These are phyloP conservation scores for Sanghuangporus weigelae DNA, from an alignment of 1,284 basidiomycete genomes.

Conservation along the genomic window DNA sequence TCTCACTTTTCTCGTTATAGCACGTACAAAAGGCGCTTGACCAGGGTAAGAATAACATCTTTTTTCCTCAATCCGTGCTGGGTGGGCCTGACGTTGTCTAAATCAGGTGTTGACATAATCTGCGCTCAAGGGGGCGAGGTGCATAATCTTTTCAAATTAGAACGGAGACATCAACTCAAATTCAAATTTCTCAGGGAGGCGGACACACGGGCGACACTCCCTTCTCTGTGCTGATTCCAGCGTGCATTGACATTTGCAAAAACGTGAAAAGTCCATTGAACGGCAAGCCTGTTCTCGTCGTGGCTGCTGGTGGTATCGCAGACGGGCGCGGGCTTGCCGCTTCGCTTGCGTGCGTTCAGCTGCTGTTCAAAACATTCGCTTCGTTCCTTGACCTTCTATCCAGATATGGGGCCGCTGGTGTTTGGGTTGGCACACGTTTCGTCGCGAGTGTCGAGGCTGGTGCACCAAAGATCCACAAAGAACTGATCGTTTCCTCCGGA, in stretches of 20 bases:
- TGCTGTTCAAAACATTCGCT: neutral
- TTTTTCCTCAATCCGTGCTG: neutral
- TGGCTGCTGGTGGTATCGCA: slow-evolving; percentile 81
- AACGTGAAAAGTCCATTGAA: slow-evolving; percentile 64
- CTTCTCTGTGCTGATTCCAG: slow-evolving; percentile 75
- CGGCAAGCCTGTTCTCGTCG: slow-evolving; percentile 68
- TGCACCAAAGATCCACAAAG: slow-evolving; percentile 78
- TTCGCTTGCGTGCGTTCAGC: slow-evolving; percentile 54
- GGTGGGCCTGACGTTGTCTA: neutral
- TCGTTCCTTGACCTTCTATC: neutral
- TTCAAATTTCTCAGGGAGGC: slow-evolving; percentile 37
- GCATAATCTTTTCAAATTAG: neutral
- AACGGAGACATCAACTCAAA: neutral
- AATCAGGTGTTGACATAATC: slow-evolving; percentile 76
- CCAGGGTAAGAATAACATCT: slow-evolving; percentile 38
- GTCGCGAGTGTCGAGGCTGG: slow-evolving; percentile 81
- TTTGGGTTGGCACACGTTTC: slow-evolving; percentile 91
- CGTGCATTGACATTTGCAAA: slow-evolving; percentile 73
- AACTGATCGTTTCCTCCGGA: slow-evolving; percentile 57
- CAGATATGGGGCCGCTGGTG: slow-evolving; percentile 72
- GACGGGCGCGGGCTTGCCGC: slow-evolving; percentile 82
- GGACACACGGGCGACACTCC: slow-evolving; percentile 74
- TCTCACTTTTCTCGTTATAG: slow-evolving; percentile 29
- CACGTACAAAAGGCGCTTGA: slow-evolving; percentile 78
- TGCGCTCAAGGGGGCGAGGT: slow-evolving; percentile 73